Evolutionary conservation across 352 stramenopile species (phyloP).

Genomic region (Thalassiosira hispida): DNA sequence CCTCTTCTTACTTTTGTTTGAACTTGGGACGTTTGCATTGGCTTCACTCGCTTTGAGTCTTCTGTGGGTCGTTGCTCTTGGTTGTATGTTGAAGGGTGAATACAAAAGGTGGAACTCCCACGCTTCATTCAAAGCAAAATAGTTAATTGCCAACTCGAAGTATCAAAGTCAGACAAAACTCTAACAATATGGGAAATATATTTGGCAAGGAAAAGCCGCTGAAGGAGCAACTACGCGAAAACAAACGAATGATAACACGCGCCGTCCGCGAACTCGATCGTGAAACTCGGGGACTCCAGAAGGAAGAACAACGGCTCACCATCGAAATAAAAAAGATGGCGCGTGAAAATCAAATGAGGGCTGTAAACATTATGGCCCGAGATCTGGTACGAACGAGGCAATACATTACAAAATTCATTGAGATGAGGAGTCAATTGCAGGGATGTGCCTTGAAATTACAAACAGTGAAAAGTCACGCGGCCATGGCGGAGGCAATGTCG

Average conservation of each 20-base stretch:
- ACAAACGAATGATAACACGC: constrained; percentile 97
- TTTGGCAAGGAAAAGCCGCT: constrained; percentile 85
- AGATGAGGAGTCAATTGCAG: constrained; percentile 96
- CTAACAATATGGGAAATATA: constrained; percentile 82
- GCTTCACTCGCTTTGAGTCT: too few species aligned
- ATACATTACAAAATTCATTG: constrained; percentile 98
- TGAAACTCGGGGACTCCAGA: constrained; percentile 89
- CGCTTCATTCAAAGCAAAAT: too few species aligned
- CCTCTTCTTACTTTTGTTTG: too few species aligned
- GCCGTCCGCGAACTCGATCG: constrained; percentile 95
- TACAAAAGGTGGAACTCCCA: too few species aligned
- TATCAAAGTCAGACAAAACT: background rate
- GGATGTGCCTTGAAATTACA: constrained; percentile 93
- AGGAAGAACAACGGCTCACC: constrained; percentile 92
- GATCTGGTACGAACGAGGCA: constrained; percentile 93
- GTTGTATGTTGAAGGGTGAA: too few species aligned
- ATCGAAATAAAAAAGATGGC: constrained; percentile 98
- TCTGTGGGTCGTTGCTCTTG: too few species aligned
- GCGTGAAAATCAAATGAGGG: constrained; percentile 94
- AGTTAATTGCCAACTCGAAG: too few species aligned
- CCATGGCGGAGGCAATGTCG: constrained; percentile 96
- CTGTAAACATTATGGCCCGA: constrained; percentile 97
- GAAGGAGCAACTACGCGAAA: constrained; percentile 92
- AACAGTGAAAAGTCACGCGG: constrained; percentile 95
- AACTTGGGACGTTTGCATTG: too few species aligned